Evolutionary conservation across 202 grass and related monocot genomes (phyloP), one percentile per base, ranked within the genome.

Genomic region (Hordeum pubiflorum): DNA sequence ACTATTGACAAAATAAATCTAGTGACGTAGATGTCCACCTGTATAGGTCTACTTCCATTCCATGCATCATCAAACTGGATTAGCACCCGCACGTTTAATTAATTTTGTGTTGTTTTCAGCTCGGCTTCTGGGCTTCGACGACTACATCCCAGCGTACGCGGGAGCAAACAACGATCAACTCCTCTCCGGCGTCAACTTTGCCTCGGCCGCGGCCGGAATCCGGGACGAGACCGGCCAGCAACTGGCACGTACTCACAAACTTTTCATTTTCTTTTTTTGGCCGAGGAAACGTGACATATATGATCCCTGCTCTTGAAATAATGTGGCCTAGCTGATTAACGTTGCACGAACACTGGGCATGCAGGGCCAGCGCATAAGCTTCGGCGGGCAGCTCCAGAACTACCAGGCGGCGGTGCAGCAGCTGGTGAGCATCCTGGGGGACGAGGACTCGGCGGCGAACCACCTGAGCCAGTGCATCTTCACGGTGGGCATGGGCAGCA

Each of bases 401-500:
- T 97, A 97, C 77, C 87, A 90, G 82, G 14, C 81, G 22, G 87
- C 87, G 33, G 94, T 97, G 22, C 80, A 86, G 80, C 85, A 92
- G 72, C 78, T 97, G 29, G 89, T 92, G 21, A 75, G 37, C 63
- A 88, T 90, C 29, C 84, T 97, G 43, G 94, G 94, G 15, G 87
- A 85, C 63, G 83, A 97, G 85, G 81, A 87, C 84, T 58, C 94
- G 0, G 75, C 94, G 44, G 89, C 94, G 9, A 87, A 37, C 80
- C 87, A 94, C 78, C 87, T 97, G 63, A 97, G 91, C 78, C 87
- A 86, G 82, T 97, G 94, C 89, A 90, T 94, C 60, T 94, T 94
- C 85, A 83, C 87, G 2, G 87, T 97, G 6, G 89, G 89, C 15
- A 91, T 97, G 89, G 93, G 93, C 77, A 91, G 89, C 87, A 97